phyloP scores from a whole-genome alignment of 768 basidiomycete genomes.

The Lepiota venenata region DNA sequence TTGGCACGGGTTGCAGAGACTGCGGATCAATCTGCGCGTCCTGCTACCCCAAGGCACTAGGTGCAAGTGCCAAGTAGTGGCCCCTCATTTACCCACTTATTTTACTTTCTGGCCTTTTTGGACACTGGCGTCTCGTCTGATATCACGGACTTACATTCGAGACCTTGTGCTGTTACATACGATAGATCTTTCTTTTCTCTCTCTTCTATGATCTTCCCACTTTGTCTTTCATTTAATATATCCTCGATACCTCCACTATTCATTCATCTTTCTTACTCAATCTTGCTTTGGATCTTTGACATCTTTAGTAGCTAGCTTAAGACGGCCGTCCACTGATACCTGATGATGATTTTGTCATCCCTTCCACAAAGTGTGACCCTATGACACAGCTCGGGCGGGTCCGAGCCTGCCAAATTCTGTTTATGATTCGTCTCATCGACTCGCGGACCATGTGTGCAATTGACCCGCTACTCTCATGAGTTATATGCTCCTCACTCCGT shows the following conservation, averaged over 20 bases:
- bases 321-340: no score
- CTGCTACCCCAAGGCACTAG: conserved; percentile 31
- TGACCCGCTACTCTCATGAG: neutral
- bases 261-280: neutral
- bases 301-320: no score
- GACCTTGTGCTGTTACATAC: conserved; percentile 10
- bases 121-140: neutral
- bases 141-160: neutral
- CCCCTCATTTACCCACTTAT: neutral
- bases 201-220: conserved; percentile 4
- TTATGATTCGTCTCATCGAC: neutral
- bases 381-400: neutral
- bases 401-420: neutral
- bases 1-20: conserved; percentile 30
- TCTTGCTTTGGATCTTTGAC: neutral
- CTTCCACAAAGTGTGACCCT: neutral
- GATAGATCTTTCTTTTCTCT: conserved; percentile 16
- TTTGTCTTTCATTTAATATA: neutral
- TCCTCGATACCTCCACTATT: neutral
- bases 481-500: no score
- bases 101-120: neutral
- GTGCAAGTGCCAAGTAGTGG: neutral
- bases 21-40: conserved; percentile 26
- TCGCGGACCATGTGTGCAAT: neutral
- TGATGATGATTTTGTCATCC: no score